phyloP scores from a whole-genome alignment of 345 rosid genomes.

The Melastoma malabathricum region DNA sequence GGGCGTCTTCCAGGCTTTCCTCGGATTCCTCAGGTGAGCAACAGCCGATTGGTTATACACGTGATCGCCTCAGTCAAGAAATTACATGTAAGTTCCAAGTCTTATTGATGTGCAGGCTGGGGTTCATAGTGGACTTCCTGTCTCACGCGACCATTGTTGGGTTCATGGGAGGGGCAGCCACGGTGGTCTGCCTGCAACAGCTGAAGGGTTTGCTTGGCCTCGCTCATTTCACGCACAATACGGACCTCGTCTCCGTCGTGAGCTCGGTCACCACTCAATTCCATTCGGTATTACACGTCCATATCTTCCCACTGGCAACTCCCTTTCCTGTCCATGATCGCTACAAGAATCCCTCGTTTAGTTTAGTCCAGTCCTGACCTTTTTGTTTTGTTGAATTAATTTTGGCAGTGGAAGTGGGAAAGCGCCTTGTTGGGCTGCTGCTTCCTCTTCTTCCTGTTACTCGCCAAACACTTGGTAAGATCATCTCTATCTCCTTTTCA shows the following conservation, averaged over 20 bases:
- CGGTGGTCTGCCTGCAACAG: conserved; percentile 88
- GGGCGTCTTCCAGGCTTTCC: conserved; percentile 70
- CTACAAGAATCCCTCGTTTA: too few relatives aligned
- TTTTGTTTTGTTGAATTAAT: background rate
- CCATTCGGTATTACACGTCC: conserved; percentile 35
- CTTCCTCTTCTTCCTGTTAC: conserved; percentile 74
- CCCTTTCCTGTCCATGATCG: too few relatives aligned
- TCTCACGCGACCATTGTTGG: conserved; percentile 98
- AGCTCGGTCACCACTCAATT: conserved; percentile 66
- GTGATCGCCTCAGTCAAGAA: too few relatives aligned
- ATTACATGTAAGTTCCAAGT: too few relatives aligned
- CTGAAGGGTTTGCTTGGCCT: conserved; percentile 82
- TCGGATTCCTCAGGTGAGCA: conserved; percentile 67
- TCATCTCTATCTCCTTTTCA: too few relatives aligned
- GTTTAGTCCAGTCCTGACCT: too few relatives aligned
- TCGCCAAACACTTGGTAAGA: conserved; percentile 67
- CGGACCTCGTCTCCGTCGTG: conserved; percentile 73
- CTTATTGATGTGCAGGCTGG: conserved; percentile 26
- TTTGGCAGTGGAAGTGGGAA: conserved; percentile 94
- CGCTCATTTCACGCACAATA: conserved; percentile 62
- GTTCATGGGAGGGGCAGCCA: conserved; percentile 99
- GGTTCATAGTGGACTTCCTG: conserved; percentile 83
- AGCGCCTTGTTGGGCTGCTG: conserved; percentile 70
- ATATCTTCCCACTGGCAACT: too few relatives aligned
- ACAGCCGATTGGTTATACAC: too few relatives aligned